These are phyloP conservation scores for Heracleum sosnowskyi DNA, from an alignment of 129 eudicot genomes.

Conservation along the genomic window DNA sequence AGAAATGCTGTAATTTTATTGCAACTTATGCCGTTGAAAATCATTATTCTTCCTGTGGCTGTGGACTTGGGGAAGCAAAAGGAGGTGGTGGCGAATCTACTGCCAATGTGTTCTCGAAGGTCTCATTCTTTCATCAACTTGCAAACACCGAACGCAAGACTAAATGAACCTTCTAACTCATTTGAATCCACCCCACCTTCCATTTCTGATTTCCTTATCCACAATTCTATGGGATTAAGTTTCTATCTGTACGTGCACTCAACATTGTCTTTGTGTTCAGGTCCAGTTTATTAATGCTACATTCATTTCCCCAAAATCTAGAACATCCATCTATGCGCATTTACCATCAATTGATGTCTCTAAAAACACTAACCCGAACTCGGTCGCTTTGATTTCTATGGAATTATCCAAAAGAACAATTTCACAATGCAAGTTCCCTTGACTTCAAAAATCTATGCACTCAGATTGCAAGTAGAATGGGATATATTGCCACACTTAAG, in stretches of 20 bases:
- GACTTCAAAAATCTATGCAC: conserved; percentile 48
- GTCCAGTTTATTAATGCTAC: conserved; percentile 36
- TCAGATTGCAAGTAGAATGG: conserved; percentile 55
- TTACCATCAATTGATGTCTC: conserved; percentile 21
- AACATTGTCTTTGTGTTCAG: conserved; percentile 17
- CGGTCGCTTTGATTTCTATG: conserved; percentile 45
- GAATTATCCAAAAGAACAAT: conserved; percentile 41
- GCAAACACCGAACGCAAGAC: conserved; percentile 65
- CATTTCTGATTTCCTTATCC: conserved; percentile 27
- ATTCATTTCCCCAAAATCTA: conserved; percentile 36
- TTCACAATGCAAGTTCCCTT: conserved; percentile 41
- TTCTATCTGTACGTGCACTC: conserved; percentile 35
- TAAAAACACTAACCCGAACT: conserved; percentile 29
- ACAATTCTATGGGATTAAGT: conserved; percentile 19
- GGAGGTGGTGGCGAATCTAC: conserved; percentile 53
- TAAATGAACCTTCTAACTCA: conserved; percentile 40
- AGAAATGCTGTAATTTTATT: neutral
- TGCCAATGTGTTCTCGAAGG: conserved; percentile 33
- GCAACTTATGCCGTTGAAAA: neutral
- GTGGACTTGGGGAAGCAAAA: conserved; percentile 9
- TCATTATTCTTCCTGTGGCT: conserved; percentile 13
- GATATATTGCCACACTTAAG: conserved; percentile 36
- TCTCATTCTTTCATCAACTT: conserved; percentile 1
- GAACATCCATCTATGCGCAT: conserved; percentile 31
- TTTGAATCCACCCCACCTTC: conserved; percentile 32